Base-by-base conservation (phyloP, 305 asterid species). In the Fraxinus ornus region DNA sequence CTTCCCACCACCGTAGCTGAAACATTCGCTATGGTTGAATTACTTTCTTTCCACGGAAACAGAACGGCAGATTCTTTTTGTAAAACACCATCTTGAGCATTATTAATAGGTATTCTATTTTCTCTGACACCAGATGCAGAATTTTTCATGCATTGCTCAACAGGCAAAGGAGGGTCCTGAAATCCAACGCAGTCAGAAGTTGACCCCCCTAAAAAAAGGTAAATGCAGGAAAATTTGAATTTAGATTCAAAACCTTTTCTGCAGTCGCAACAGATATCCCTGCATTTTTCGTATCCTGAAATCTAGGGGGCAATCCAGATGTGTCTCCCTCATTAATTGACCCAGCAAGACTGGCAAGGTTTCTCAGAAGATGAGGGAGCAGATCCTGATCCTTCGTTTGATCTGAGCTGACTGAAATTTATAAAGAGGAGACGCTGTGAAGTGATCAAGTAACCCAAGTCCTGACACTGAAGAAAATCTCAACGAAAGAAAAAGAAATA, bases 311-410 rank as follows among this genome's bases (percentile, higher is more conserved):
- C 21, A 79, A 71, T 76, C 88, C 93, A 39, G 86, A 37, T 74
- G 83, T 77, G 60, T 89, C 90, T 70, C 89, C 86, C 85, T 88
- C 94, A 79, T 84, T 90, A 79, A 79, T 81, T 77, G 90, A 35
- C 81, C 94, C 94, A 80, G 94, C 85, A 87, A 88, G 84, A 89
- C 87, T 92, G 47, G 93, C 95, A 76, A 97, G 94, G 90, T 91
- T 94, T 86, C 90, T 91, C 79, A 94, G 75, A 76, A 96, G 92
- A 89, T 94, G 95, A 72, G 94, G 83, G 44, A 97, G 88, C 81
- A 95, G 85, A 90, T 91, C 98, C 86, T 92, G 97, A 90, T 92
- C 91, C 85, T 90, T 91, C 33, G 88, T 75, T 83, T 93, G 95
- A 84, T 92, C 97, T 37, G 97, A 92, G 89, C 86, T 92, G 83